Evolutionary conservation across 108 stramenopile species (phyloP).

Genomic region (Asterionellopsis glacialis): DNA sequence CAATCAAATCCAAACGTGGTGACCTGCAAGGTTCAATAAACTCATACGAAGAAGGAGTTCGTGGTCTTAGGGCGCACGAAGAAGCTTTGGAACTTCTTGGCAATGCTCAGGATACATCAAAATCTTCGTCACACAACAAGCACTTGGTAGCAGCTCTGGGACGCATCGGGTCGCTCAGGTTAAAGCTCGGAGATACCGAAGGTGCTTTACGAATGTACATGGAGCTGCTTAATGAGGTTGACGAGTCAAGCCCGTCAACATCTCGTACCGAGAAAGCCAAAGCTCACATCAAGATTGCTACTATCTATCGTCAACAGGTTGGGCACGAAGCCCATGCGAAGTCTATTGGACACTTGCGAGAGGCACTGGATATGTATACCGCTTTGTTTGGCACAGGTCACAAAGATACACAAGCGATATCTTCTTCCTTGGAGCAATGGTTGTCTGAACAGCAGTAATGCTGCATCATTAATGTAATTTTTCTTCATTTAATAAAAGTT

Average conservation of each 20-base stretch:
- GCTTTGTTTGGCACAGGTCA: constrained; percentile 73
- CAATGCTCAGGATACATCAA: constrained; percentile 33
- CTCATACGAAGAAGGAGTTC: constrained; percentile 79
- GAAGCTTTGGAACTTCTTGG: constrained; percentile 47
- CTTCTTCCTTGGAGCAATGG: constrained; percentile 83
- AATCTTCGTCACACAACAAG: constrained; percentile 72
- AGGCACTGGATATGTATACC: constrained; percentile 86
- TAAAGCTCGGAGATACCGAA: constrained; percentile 72
- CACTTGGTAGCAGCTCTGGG: constrained; percentile 83
- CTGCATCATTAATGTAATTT: no score
- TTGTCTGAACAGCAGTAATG: constrained; percentile 32
- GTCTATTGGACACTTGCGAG: constrained; percentile 70
- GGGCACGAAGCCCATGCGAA: constrained; percentile 57
- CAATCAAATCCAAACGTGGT: constrained; percentile 81
- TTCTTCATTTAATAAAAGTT: no score
- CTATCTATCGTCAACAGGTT: constrained; percentile 72
- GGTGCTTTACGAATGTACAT: constrained; percentile 76
- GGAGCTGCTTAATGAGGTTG: constrained; percentile 62
- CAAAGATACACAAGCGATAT: constrained; percentile 81
- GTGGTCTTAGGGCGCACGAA: constrained; percentile 68
- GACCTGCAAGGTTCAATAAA: constrained; percentile 63
- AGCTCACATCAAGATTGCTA: constrained; percentile 86
- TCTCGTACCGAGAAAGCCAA: constrained; percentile 82
- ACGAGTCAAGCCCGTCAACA: constrained; percentile 64
- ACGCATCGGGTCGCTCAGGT: constrained; percentile 75